These are phyloP conservation scores for Quercus lobata DNA, from an alignment of 331 rosid genomes.

Conservation along the genomic window DNA sequence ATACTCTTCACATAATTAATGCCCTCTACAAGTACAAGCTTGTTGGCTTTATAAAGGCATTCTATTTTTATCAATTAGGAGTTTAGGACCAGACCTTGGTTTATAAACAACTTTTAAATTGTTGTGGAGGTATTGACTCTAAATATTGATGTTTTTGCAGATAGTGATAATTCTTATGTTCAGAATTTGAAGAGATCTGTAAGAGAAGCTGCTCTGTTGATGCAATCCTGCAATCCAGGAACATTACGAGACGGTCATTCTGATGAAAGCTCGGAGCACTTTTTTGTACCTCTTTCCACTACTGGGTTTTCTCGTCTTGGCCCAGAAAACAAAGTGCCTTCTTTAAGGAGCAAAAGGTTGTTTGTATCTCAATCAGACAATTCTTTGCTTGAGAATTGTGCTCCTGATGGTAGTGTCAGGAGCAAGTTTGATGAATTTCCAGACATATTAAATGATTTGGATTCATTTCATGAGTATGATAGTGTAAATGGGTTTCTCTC, in stretches of 20 bases:
- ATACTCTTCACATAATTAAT: constrained; percentile 18
- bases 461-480: constrained; percentile 67
- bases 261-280: constrained; percentile 86
- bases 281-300: constrained; percentile 76
- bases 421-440: constrained; percentile 51
- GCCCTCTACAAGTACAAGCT: constrained; percentile 16
- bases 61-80: constrained; percentile 13
- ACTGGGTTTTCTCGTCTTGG: constrained; percentile 64
- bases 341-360: constrained; percentile 63
- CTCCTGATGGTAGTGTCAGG: constrained; percentile 45
- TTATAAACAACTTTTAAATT: constrained; percentile 11
- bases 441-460: constrained; percentile 61
- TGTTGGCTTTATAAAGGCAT: constrained; percentile 6
- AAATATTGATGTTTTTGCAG: constrained; percentile 38
- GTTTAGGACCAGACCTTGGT: constrained; percentile 3
- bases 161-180: constrained; percentile 44
- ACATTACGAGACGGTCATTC: constrained; percentile 66
- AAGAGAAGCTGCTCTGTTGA: constrained; percentile 84
- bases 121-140: constrained; percentile 14
- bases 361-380: constrained; percentile 50
- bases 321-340: constrained; percentile 58
- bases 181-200: constrained; percentile 86
- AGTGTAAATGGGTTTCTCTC: constrained; percentile 83
- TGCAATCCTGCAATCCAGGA: constrained; percentile 48
- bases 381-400: constrained; percentile 43